Conservation (phyloP, 768 basidiomycete genomes). For the Piloderma croceum region DNA sequence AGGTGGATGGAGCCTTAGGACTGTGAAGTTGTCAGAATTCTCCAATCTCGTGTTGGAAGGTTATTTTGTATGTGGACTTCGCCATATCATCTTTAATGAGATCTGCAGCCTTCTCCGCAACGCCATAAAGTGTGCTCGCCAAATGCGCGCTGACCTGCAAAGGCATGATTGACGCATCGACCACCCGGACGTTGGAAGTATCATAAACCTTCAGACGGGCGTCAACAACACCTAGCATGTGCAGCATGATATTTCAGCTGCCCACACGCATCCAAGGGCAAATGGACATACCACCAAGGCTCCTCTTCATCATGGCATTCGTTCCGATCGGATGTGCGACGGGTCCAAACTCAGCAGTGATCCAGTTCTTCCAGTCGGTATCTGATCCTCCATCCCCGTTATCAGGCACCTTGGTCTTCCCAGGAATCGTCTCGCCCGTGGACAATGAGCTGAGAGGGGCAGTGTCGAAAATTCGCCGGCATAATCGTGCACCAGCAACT, state of each 20-base stretch:
- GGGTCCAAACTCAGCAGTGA: slow-evolving; percentile 33
- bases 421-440: slow-evolving; percentile 41
- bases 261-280: too few species aligned
- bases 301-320: slow-evolving; percentile 36
- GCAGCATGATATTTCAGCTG: background rate
- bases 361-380: slow-evolving; percentile 43
- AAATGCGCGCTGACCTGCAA: slow-evolving; percentile 44
- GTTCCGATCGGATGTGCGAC: slow-evolving; percentile 48
- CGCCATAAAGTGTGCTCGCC: slow-evolving; percentile 43
- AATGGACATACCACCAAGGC: slow-evolving; percentile 14
- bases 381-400: slow-evolving; percentile 39
- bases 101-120: slow-evolving; percentile 53
- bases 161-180: slow-evolving; percentile 46
- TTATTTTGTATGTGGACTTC: too few species aligned
- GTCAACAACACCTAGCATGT: slow-evolving; percentile 42
- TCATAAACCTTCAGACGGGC: slow-evolving; percentile 38
- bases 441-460: slow-evolving; percentile 37
- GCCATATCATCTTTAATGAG: slow-evolving; percentile 41
- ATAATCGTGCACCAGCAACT: slow-evolving; percentile 40
- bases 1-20: too few species aligned
- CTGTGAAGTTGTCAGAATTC: too few species aligned
- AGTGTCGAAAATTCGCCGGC: slow-evolving; percentile 36
- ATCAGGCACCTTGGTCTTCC: slow-evolving; percentile 35
- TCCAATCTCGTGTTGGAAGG: too few species aligned
- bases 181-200: slow-evolving; percentile 42